Evolutionary conservation across 2,329 filamentous ascomycete species (phyloP), one percentile per base, ranked within the genome.

Genomic region (Penicillium sp.): DNA sequence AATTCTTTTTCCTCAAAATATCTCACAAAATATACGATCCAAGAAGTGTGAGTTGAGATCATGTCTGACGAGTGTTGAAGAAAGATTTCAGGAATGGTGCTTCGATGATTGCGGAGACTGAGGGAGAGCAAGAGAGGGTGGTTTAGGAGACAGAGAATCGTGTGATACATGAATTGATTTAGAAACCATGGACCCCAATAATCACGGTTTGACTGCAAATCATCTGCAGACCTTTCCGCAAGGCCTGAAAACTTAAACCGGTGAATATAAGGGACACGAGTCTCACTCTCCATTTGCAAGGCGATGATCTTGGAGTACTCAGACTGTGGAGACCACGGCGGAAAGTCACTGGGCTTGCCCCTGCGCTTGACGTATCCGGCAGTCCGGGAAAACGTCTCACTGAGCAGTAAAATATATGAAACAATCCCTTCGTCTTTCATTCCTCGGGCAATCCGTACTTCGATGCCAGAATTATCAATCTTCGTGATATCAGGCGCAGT

Each of bases 101-200:
- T 75, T 35, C 78, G 75, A 60, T 81, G 80, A 33, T 77, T 80
- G n/a, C 77, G 74, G 3, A 83, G 69, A n/a, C 78, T 72, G 38
- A 82, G 68, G 0, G 79, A 81, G 3, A 82, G 64, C 2, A 83
- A 65, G n/a, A 82, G 73, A 0, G 80, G 80, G 57, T 82, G 80
- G 52, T 82, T 82, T 8, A 83, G 68, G 0, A 82, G 71, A 58
- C 79, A 81, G 1, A 81, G 71, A 42, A 80, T 81, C 0, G 78
- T 78, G 54, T 81, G 77, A 59, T 82, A 81, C 14, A 82, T 65
- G 57, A 81, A 77, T 58, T 83, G 80, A 28, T 78, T 74, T 53
- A 81, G 71, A 8, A 82, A 70, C 74, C 77, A 83, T 0, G 80
- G 78, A 0, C 76, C 78, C 80, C 80, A 83, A 58, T 81, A 82